Evolutionary conservation across 2,329 filamentous ascomycete genomes (phyloP).

Genomic region (Hysterium pulicare): DNA sequence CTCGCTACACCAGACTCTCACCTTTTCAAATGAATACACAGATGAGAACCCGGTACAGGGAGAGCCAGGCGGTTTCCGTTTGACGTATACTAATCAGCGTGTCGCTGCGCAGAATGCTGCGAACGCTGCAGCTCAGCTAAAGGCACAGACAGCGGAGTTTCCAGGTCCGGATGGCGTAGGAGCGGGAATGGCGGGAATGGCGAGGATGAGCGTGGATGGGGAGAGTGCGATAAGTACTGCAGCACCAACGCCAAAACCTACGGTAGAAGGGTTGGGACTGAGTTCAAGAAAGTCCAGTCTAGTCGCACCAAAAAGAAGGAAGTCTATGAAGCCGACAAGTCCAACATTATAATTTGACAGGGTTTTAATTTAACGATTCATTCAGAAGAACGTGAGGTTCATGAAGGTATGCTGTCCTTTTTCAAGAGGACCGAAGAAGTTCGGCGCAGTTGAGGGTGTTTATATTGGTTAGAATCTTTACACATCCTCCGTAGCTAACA

Average conservation of each 20-base stretch:
- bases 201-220: conserved; percentile 11
- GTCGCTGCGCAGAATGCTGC: conserved; percentile 41
- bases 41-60: conserved; percentile 62
- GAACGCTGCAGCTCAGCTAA: conserved; percentile 21
- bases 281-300: conserved; percentile 4
- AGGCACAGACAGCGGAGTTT: conserved; percentile 22
- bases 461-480: too few relatives aligned
- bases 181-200: background rate
- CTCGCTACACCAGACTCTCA: conserved; percentile 50
- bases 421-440: too few relatives aligned
- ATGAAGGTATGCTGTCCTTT: too few relatives aligned
- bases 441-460: too few relatives aligned
- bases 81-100: conserved; percentile 45
- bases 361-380: background rate
- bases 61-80: conserved; percentile 61
- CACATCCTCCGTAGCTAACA: too few relatives aligned
- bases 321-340: background rate
- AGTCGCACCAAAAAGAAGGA: conserved; percentile 6
- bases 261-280: conserved; percentile 10
- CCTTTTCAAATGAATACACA: conserved; percentile 59
- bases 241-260: conserved; percentile 26
- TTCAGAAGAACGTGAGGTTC: too few relatives aligned
- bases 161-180: conserved; percentile 23
- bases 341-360: background rate
- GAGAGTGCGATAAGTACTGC: conserved; percentile 26